phyloP scores from a whole-genome alignment of 1,284 basidiomycete genomes.

The Leucoagaricus sp. region DNA sequence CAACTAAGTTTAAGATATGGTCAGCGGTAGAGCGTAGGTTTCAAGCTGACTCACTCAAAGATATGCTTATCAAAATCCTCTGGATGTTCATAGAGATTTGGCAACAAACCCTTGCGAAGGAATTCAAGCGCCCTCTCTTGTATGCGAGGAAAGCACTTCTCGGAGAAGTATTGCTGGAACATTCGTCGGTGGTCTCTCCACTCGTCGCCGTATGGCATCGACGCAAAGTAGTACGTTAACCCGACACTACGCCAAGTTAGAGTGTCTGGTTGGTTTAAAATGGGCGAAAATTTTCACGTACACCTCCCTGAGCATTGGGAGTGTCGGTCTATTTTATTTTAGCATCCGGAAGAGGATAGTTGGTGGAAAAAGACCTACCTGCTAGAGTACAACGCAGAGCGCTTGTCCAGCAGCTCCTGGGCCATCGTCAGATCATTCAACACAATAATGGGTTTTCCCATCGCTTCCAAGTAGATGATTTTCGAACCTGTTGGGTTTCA shows the following conservation, averaged over 20 bases:
- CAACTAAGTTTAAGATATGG: not conserved
- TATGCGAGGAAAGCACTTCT: not conserved
- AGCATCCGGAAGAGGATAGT: not conserved
- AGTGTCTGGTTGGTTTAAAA: no score
- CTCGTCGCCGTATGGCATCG: constrained; percentile 19
- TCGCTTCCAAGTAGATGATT: constrained; percentile 14
- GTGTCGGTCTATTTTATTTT: not conserved
- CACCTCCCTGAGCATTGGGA: constrained; percentile 6
- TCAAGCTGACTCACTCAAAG: not conserved
- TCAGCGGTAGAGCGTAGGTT: not conserved
- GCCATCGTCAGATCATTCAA: constrained; percentile 7
- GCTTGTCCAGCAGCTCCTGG: constrained; percentile 5
- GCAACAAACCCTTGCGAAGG: constrained; percentile 12
- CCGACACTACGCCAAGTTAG: no score
- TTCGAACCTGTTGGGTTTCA: not conserved
- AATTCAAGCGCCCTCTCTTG: constrained; percentile 9
- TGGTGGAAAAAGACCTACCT: not conserved
- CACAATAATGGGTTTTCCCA: constrained; percentile 6
- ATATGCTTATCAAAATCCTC: constrained; percentile 2
- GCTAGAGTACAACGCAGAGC: constrained; percentile 10
- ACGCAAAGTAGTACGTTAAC: constrained; percentile 1
- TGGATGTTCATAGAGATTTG: not conserved
- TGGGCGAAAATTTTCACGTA: not conserved
- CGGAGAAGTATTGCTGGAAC: constrained; percentile 21
- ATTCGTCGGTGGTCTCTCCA: constrained; percentile 20